Percentiles rank a stretch among this genome's conserved stretches.
Evolutionary conservation across 1,284 basidiomycete species (phyloP).

Genomic region (Moesziomyces globuligerus): DNA sequence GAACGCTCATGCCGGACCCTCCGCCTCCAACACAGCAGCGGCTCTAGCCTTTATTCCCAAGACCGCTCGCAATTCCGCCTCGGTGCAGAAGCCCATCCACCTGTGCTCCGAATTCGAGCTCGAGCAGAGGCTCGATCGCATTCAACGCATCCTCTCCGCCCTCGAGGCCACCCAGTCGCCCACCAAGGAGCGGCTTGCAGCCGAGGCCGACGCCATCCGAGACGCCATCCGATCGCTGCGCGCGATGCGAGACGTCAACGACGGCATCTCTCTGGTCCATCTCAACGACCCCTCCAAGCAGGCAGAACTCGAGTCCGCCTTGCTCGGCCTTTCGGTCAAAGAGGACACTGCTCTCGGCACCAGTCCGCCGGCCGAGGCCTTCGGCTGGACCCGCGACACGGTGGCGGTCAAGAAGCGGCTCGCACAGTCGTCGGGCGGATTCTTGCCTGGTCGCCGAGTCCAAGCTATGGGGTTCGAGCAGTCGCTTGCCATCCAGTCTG

Average conservation of each 20-base stretch:
- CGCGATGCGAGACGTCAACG: conserved; percentile 34
- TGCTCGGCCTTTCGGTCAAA: conserved; percentile 37
- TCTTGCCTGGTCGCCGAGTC: conserved; percentile 33
- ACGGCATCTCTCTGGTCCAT: conserved; percentile 31
- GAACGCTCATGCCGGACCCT: conserved; percentile 1
- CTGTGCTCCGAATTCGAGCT: conserved; percentile 48
- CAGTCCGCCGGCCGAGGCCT: conserved; percentile 23
- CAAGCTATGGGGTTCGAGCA: conserved; percentile 42
- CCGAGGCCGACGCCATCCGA: conserved; percentile 36
- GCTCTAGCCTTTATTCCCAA: conserved; percentile 45
- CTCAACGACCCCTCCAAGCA: conserved; percentile 31
- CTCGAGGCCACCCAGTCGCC: conserved; percentile 17
- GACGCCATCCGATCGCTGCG: conserved; percentile 33
- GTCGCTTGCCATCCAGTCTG: conserved; percentile 42
- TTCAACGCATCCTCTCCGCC: conserved; percentile 41
- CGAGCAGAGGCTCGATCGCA: conserved; percentile 47
- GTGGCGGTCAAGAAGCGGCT: conserved; percentile 45
- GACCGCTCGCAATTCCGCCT: conserved; percentile 33
- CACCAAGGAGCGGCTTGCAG: conserved; percentile 26
- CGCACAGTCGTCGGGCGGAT: conserved; percentile 36
- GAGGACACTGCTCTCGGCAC: conserved; percentile 14
- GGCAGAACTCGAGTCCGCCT: conserved; percentile 37
- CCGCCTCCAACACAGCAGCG: conserved; percentile 13
- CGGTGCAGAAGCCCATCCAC: conserved; percentile 39
- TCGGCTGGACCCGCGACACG: conserved; percentile 44